phyloP scores from a whole-genome alignment of 257 asterid species.

The Solanum chiquidenum region DNA sequence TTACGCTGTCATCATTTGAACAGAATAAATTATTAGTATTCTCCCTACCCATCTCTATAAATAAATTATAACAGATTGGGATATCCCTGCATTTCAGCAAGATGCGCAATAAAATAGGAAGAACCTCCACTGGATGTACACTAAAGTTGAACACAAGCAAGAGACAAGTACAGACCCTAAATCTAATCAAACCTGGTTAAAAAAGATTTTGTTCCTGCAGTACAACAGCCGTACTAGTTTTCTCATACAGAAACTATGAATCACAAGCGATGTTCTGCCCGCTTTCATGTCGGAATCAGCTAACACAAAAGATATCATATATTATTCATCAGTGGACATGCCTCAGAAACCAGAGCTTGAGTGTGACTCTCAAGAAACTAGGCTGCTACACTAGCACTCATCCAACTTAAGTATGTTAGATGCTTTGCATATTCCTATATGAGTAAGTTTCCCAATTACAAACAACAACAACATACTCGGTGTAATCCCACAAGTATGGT shows the following conservation, averaged over 20 bases:
- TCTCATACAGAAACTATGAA: neutral
- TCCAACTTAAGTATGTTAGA: neutral
- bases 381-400: neutral
- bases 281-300: neutral
- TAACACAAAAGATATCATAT: neutral
- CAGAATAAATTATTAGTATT: neutral
- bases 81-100: neutral
- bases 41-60: neutral
- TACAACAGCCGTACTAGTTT: neutral
- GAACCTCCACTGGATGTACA: neutral
- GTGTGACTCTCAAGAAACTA: neutral
- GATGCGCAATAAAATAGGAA: neutral
- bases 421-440: neutral
- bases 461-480: neutral
- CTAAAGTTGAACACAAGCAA: neutral
- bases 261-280: neutral
- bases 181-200: neutral
- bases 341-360: neutral
- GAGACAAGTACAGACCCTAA: neutral
- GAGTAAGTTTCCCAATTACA: neutral
- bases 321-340: neutral
- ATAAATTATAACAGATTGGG: neutral
- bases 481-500: neutral
- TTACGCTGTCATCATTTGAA: slow-evolving; percentile 53
- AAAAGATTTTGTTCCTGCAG: neutral